These are phyloP conservation scores for Chlorella sp. DNA, from an alignment of 139 green algal species.

Conservation along the genomic window DNA sequence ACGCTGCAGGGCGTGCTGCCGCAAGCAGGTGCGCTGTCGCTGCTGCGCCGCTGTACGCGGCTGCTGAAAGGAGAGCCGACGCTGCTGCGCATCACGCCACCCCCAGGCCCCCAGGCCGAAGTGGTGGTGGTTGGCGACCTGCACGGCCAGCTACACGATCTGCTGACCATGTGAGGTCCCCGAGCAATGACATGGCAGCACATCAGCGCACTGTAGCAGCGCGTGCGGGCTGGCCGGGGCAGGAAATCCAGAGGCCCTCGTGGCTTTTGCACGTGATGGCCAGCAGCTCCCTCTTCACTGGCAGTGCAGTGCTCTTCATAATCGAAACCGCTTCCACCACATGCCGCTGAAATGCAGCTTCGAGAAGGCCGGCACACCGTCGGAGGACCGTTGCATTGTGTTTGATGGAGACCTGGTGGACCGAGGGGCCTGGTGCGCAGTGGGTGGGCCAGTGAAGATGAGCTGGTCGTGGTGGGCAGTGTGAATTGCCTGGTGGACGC, in stretches of 20 bases:
- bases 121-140: slow-evolving; percentile 90
- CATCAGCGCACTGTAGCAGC: too few relatives aligned
- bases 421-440: slow-evolving; percentile 87
- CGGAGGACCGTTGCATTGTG: not conserved
- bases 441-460: too few relatives aligned
- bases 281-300: too few relatives aligned
- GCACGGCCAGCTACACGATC: slow-evolving; percentile 95
- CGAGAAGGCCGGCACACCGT: not conserved
- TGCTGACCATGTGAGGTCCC: slow-evolving; percentile 86
- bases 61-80: slow-evolving; percentile 51
- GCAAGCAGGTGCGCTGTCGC: not conserved
- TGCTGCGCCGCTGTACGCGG: slow-evolving; percentile 20
- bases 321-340: too few relatives aligned
- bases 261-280: too few relatives aligned
- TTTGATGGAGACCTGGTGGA: slow-evolving; percentile 74
- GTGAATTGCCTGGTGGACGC: too few relatives aligned
- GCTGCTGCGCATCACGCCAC: slow-evolving; percentile 31
- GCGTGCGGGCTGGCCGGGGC: too few relatives aligned
- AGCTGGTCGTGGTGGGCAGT: too few relatives aligned
- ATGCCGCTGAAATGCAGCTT: too few relatives aligned
- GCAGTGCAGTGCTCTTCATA: too few relatives aligned
- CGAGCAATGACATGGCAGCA: not conserved
- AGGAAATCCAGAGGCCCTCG: too few relatives aligned
- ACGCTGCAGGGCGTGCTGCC: not conserved
- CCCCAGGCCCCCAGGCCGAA: not conserved